phyloP scores from a whole-genome alignment of 1,139 yeast genomes.

The Trichomonascaceae sp. region DNA sequence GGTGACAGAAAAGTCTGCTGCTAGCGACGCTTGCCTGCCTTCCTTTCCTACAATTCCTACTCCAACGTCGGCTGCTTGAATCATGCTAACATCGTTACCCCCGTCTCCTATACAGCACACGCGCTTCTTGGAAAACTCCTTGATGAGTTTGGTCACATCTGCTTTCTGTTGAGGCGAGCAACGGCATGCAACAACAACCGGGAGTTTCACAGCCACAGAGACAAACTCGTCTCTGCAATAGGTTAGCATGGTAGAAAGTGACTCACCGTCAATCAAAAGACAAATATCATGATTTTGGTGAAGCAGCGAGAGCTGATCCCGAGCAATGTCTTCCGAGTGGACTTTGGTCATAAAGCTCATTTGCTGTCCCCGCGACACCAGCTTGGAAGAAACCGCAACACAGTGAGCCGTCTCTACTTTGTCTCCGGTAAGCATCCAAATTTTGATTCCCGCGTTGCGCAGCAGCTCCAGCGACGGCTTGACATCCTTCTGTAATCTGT shows the following conservation, averaged over 20 bases:
- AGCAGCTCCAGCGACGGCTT: slow-evolving; percentile 83
- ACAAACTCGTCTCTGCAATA: slow-evolving; percentile 61
- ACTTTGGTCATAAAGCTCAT: slow-evolving; percentile 75
- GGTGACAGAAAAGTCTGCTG: slow-evolving; percentile 91
- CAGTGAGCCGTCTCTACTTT: slow-evolving; percentile 97
- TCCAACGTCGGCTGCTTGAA: slow-evolving; percentile 97
- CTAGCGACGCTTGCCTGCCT: slow-evolving; percentile 92
- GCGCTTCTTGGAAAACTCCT: slow-evolving; percentile 68
- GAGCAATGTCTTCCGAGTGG: slow-evolving; percentile 34
- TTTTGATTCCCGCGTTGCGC: slow-evolving; percentile 91
- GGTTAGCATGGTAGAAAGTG: slow-evolving; percentile 56
- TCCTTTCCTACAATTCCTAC: slow-evolving; percentile 98
- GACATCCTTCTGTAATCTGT: slow-evolving; percentile 80
- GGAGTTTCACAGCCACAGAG: slow-evolving; percentile 58
- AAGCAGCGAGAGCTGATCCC: slow-evolving; percentile 60
- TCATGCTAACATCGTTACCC: slow-evolving; percentile 98
- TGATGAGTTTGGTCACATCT: slow-evolving; percentile 73
- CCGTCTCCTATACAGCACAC: slow-evolving; percentile 99
- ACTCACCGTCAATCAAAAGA: slow-evolving; percentile 86
- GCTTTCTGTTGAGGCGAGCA: slow-evolving; percentile 99
- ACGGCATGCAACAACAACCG: slow-evolving; percentile 94
- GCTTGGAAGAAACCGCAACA: slow-evolving; percentile 86
- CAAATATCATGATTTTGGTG: slow-evolving; percentile 58
- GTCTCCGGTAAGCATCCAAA: slow-evolving; percentile 99
- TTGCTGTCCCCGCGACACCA: slow-evolving; percentile 86